Evolutionary conservation across 768 basidiomycete species (phyloP).

Genomic region (Grammothele lineata): DNA sequence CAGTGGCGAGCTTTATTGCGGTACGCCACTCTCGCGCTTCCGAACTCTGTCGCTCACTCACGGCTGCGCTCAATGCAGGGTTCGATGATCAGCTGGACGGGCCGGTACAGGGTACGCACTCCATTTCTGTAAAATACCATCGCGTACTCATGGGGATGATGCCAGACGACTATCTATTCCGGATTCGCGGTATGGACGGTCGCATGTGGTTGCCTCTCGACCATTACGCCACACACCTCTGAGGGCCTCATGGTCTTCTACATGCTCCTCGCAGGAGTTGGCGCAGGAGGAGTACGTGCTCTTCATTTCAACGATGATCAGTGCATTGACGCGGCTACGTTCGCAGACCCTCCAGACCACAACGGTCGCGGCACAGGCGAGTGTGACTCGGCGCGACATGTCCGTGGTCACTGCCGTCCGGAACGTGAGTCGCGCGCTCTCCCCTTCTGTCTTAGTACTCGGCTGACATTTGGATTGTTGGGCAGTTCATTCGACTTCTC

Average conservation of each 20-base stretch:
- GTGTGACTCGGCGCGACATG: slow-evolving; percentile 68
- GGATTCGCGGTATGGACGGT: slow-evolving; percentile 70
- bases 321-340: background rate
- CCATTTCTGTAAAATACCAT: background rate
- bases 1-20: slow-evolving; percentile 48
- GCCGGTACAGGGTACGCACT: slow-evolving; percentile 49
- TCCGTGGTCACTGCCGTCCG: slow-evolving; percentile 69
- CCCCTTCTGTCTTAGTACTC: too few species aligned
- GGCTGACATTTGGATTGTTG: too few species aligned
- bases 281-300: slow-evolving; percentile 23
- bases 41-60: background rate
- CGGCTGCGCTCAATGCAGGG: too few species aligned
- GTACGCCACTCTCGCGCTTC: slow-evolving; percentile 26
- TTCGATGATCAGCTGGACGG: slow-evolving; percentile 57
- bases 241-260: slow-evolving; percentile 48
- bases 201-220: slow-evolving; percentile 68
- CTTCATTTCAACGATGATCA: slow-evolving; percentile 8
- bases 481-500: slow-evolving; percentile 60
- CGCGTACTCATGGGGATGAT: too few species aligned
- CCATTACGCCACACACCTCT: slow-evolving; percentile 44
- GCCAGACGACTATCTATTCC: slow-evolving; percentile 51
- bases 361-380: slow-evolving; percentile 69
- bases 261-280: slow-evolving; percentile 25
- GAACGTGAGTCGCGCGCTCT: slow-evolving; percentile 35
- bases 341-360: slow-evolving; percentile 56